Evolutionary conservation across 78 protist species (phyloP).

Genomic region (Monosiga brevicollis): DNA sequence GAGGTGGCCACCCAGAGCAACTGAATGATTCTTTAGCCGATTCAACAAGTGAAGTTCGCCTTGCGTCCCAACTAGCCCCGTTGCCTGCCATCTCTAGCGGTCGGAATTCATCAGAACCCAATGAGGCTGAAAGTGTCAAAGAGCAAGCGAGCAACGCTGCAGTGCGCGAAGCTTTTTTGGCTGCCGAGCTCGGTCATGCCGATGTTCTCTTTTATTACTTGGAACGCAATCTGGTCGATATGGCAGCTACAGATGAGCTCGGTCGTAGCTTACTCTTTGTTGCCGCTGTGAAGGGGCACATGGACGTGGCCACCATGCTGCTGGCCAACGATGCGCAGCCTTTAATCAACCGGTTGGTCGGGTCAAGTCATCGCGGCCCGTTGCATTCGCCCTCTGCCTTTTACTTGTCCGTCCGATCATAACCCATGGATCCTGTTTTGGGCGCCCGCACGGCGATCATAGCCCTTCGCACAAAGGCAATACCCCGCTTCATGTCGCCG

Average conservation of each 20-base stretch:
- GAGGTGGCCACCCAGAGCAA: too few relatives aligned
- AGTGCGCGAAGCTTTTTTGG: not conserved
- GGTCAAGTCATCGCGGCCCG: not conserved
- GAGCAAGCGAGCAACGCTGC: not conserved
- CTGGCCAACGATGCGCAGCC: not conserved
- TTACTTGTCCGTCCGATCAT: not conserved
- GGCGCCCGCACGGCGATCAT: not conserved
- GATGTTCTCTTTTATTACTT: not conserved
- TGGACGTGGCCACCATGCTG: not conserved
- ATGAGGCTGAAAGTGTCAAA: too few relatives aligned
- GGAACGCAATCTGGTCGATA: not conserved
- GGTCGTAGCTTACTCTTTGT: not conserved
- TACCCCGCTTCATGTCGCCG: not conserved
- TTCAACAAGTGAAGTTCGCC: too few relatives aligned
- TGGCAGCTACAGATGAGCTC: not conserved
- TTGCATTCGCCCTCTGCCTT: not conserved
- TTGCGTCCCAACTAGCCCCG: too few relatives aligned
- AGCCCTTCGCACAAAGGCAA: not conserved
- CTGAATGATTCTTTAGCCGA: too few relatives aligned
- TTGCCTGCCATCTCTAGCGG: too few relatives aligned
- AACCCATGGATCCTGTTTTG: not conserved
- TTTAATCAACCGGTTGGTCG: not conserved
- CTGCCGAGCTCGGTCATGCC: not conserved
- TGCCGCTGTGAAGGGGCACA: not conserved
- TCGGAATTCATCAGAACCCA: too few relatives aligned